Evolutionary conservation across 78 protist genomes (phyloP).

Genomic region (Dictyostelium citrinum): DNA sequence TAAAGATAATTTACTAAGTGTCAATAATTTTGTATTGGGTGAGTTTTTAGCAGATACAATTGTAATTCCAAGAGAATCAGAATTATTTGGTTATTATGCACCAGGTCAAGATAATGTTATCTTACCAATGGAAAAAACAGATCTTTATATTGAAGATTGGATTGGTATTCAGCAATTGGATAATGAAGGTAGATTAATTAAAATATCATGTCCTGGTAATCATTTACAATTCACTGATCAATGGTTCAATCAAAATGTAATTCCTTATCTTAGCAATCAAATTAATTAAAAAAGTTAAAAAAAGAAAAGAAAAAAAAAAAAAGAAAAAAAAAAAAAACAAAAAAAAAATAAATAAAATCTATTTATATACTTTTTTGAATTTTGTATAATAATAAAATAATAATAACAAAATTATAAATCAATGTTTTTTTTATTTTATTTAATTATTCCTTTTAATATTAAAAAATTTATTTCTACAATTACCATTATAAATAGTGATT

Average conservation of each 20-base stretch:
- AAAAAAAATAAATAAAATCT: background rate
- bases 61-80: constrained; percentile 83
- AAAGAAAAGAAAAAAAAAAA: background rate
- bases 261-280: constrained; percentile 53
- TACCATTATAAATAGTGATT: too few species aligned
- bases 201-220: constrained; percentile 46
- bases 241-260: constrained; percentile 66
- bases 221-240: constrained; percentile 80
- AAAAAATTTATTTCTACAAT: too few species aligned
- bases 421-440: background rate
- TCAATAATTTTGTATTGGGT: constrained; percentile 77
- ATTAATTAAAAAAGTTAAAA: background rate
- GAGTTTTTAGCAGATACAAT: constrained; percentile 78
- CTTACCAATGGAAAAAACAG: constrained; percentile 64
- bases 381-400: background rate
- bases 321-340: background rate
- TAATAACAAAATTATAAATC: too few species aligned
- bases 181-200: constrained; percentile 24
- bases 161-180: constrained; percentile 72
- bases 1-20: constrained; percentile 43
- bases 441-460: too few species aligned
- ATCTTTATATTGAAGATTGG: constrained; percentile 79
- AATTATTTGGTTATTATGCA: constrained; percentile 35
- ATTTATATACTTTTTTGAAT: background rate
- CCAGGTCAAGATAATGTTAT: background rate